phyloP scores from a whole-genome alignment of 1,139 yeast species.

The Kodamaea sp. region DNA sequence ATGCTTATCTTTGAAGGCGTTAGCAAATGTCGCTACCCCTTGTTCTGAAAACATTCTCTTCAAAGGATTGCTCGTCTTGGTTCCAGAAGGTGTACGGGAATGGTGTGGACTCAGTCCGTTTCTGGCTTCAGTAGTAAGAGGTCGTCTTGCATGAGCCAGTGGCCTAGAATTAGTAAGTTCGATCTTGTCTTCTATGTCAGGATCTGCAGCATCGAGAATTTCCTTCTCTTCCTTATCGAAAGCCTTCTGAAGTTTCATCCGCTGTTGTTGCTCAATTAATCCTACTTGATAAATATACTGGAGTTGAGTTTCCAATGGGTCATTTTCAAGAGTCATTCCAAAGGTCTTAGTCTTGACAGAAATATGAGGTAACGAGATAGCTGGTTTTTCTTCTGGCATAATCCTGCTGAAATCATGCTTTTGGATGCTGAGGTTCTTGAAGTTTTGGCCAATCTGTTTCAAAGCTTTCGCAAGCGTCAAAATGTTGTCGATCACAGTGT shows the following conservation, averaged over 20 bases:
- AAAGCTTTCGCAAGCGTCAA: conserved; percentile 62
- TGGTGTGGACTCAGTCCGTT: not conserved
- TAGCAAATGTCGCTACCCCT: not conserved
- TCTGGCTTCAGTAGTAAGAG: not conserved
- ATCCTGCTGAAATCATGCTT: conserved; percentile 39
- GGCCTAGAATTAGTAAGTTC: conserved; percentile 12
- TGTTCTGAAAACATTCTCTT: conserved; percentile 5
- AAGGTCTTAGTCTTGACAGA: conserved; percentile 32
- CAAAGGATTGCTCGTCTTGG: conserved; percentile 13
- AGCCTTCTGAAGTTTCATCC: conserved; percentile 29
- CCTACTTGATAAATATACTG: conserved; percentile 42
- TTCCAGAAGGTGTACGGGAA: not conserved
- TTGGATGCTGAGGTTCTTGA: conserved; percentile 39
- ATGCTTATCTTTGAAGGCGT: not conserved
- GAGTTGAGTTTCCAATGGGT: conserved; percentile 46
- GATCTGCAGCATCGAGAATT: conserved; percentile 14
- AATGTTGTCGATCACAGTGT: conserved; percentile 65
- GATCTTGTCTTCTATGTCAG: conserved; percentile 9
- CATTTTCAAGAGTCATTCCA: conserved; percentile 42
- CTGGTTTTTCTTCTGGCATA: conserved; percentile 33
- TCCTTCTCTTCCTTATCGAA: conserved; percentile 28
- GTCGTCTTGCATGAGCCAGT: conserved; percentile 1
- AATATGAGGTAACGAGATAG: conserved; percentile 34
- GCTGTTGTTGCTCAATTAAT: conserved; percentile 34
- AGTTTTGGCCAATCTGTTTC: conserved; percentile 55